phyloP scores from a whole-genome alignment of 2,329 filamentous ascomycete genomes.

The Ascochyta viciae-villosae region DNA sequence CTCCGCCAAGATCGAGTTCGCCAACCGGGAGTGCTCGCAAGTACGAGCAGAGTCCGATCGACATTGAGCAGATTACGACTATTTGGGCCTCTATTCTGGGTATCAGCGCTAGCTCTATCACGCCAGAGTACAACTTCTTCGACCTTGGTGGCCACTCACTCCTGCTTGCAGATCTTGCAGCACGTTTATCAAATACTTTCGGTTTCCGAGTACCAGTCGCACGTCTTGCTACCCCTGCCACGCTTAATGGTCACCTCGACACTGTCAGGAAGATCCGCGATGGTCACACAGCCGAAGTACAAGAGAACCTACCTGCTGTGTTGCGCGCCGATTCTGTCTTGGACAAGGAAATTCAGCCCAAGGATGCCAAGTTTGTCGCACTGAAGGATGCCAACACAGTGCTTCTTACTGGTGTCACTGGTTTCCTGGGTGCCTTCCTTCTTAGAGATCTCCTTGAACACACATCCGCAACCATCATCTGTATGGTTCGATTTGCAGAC shows the following conservation, averaged over 20 bases:
- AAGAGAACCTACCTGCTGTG: conserved; percentile 75
- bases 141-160: conserved; percentile 82
- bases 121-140: conserved; percentile 77
- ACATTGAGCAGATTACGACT: conserved; percentile 70
- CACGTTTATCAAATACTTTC: conserved; percentile 71
- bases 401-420: conserved; percentile 76
- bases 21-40: conserved; percentile 56
- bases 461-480: conserved; percentile 73
- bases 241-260: conserved; percentile 74
- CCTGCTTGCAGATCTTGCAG: conserved; percentile 78
- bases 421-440: conserved; percentile 78
- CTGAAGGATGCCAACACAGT: conserved; percentile 72
- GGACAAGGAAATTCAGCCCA: conserved; percentile 71
- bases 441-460: conserved; percentile 71
- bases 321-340: conserved; percentile 71
- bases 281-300: conserved; percentile 75
- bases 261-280: conserved; percentile 75
- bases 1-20: conserved; percentile 62
- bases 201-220: conserved; percentile 76
- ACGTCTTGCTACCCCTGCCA: conserved; percentile 74
- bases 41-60: conserved; percentile 68
- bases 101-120: conserved; percentile 67
- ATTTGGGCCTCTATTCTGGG: conserved; percentile 76
- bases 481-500: conserved; percentile 75
- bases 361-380: conserved; percentile 61